phyloP scores from a whole-genome alignment of 2,329 filamentous ascomycete genomes.

The Aureobasidium sp. region DNA sequence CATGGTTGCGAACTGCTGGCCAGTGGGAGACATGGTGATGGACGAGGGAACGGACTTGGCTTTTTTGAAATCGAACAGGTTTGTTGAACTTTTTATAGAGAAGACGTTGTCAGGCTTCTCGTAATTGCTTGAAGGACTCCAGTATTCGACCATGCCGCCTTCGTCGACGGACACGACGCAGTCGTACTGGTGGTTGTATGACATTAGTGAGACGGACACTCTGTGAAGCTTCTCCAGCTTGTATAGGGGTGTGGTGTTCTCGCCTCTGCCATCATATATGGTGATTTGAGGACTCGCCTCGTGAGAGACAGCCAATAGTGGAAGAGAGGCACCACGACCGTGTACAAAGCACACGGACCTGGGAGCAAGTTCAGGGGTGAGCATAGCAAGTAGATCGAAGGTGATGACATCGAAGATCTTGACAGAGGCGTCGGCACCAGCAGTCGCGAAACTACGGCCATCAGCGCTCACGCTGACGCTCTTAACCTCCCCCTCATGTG shows the following conservation, averaged over 20 bases:
- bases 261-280: conserved; percentile 84
- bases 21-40: conserved; percentile 76
- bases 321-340: conserved; percentile 74
- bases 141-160: conserved; percentile 93
- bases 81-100: conserved; percentile 86
- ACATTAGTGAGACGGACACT: conserved; percentile 72
- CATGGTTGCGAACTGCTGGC: conserved; percentile 76
- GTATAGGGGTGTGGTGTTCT: conserved; percentile 67
- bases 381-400: conserved; percentile 67
- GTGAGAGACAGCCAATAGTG: conserved; percentile 75
- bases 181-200: conserved; percentile 80
- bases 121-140: conserved; percentile 70
- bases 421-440: conserved; percentile 66
- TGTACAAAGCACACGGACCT: conserved; percentile 89
- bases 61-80: conserved; percentile 95
- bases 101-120: conserved; percentile 92
- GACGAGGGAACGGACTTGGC: conserved; percentile 74
- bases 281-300: conserved; percentile 63
- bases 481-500: conserved; percentile 76
- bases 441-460: conserved; percentile 87
- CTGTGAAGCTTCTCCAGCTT: conserved; percentile 73
- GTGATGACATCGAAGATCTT: conserved; percentile 67
- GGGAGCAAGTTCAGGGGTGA: conserved; percentile 67
- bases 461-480: conserved; percentile 81
- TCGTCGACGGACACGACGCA: conserved; percentile 88